A percentile compares a stretch with the other conserved stretches of the same genome.
These are phyloP conservation scores for Trichoderma koningii DNA, from an alignment of 2,329 filamentous ascomycete species.

Conservation along the genomic window DNA sequence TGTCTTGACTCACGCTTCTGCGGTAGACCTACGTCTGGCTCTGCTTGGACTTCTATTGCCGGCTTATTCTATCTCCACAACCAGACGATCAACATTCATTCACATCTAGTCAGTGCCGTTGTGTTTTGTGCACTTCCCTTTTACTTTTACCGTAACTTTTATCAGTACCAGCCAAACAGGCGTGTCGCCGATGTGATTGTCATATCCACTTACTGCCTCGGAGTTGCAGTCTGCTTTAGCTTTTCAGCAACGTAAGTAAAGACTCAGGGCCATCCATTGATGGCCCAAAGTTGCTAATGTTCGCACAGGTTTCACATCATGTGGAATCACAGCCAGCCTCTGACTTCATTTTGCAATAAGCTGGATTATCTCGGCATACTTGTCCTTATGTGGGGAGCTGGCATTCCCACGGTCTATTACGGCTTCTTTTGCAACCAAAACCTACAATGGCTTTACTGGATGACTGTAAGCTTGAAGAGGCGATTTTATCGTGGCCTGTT, in stretches of 20 bases:
- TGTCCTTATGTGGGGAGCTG: constrained; percentile 29
- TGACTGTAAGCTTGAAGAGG: constrained; percentile 13
- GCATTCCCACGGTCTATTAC: constrained; percentile 29
- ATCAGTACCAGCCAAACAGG: background rate
- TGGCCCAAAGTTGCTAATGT: background rate
- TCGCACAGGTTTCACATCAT: background rate
- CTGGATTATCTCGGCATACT: constrained; percentile 30
- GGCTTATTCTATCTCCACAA: constrained; percentile 29
- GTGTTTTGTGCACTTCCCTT: background rate
- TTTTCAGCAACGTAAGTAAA: constrained; percentile 30
- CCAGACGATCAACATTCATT: constrained; percentile 26
- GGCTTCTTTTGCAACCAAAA: constrained; percentile 30
- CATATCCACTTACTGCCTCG: constrained; percentile 28
- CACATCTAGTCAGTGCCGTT: constrained; percentile 27
- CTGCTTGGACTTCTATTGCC: constrained; percentile 13
- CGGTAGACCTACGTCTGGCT: constrained; percentile 14
- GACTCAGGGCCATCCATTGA: background rate
- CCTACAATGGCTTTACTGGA: constrained; percentile 29
- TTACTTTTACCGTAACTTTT: background rate
- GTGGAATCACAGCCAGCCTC: constrained; percentile 22
- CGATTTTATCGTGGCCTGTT: background rate
- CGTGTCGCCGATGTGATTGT: constrained; percentile 25
- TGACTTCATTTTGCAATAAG: constrained; percentile 26
- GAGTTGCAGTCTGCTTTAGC: constrained; percentile 30
- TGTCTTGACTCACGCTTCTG: background rate